Evolutionary conservation across 208 protist species (phyloP), one percentile per base, ranked within the genome.

Genomic region (Crithidia bombi): DNA sequence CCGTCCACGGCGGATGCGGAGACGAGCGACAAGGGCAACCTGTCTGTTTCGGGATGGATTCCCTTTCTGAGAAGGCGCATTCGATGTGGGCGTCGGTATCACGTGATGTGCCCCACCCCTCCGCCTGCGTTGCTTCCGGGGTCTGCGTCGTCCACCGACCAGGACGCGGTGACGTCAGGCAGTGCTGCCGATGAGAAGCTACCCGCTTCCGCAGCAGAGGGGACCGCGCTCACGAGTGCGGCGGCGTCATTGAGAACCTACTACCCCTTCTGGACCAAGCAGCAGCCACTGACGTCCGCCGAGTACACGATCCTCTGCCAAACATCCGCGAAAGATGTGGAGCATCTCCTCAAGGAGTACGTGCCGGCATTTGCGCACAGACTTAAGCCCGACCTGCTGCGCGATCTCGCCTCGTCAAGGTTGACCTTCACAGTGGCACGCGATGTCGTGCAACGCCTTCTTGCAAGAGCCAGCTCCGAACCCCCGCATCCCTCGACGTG

Each of bases 281-380:
- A 26, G 7, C 74, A 86, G 73, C 82, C 85, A 5, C 63, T 91
- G 61, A 94, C 89, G 7, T 80, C 91, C 11, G 91, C 85, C 5
- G 88, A 96, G 79, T 94, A 85, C 79, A 92, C 87, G 15, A 57
- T 94, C 5, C 79, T 96, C 23, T 89, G 85, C 47, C 69, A 90
- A n/a, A 58, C 63, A 4, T 32, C 76, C 19, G 55, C 72, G 0
- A 47, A 51, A 10, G 32, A 38, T 12, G 74, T 92, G 14, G 88
- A 92, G 67, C 46, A 43, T 2, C 51, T 83, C 19, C 62, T 94
- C 46, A 72, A 80, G 21, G 59, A 78, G n/a, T 91, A 89, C 66
- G 41, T 92, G 35, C 83, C 85, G 1, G 63, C 63, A 5, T 30
- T 73, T 0, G 61, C 78, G 30, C 75, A 77, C 63, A 71, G 75